Evolutionary conservation across 306 rosid genomes (phyloP).

Genomic region (Erythrophleum fordii): DNA sequence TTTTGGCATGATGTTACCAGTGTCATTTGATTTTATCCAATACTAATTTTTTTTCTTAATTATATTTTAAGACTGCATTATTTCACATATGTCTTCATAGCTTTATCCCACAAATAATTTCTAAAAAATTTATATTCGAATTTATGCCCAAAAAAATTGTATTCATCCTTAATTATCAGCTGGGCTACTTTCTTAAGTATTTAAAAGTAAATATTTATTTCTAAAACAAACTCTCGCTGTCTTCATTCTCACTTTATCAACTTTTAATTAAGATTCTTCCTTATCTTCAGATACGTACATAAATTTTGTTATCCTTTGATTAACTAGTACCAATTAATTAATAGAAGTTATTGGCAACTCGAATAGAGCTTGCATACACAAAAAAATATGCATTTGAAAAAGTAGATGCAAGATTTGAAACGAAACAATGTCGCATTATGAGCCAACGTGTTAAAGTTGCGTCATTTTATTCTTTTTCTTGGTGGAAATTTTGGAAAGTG

Average conservation of each 20-base stretch:
- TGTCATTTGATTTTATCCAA: background rate
- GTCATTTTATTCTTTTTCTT: constrained; percentile 11
- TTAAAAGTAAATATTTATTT: too few relatives aligned
- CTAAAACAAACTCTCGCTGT: too few relatives aligned
- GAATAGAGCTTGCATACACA: background rate
- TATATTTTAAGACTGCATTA: too few relatives aligned
- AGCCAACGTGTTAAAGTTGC: constrained; percentile 29
- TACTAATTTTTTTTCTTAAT: too few relatives aligned
- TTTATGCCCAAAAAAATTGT: too few relatives aligned
- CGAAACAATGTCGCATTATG: constrained; percentile 7
- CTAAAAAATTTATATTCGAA: too few relatives aligned
- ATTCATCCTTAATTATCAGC: too few relatives aligned
- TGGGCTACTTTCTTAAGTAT: too few relatives aligned
- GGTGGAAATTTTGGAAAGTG: constrained; percentile 20
- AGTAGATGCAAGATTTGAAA: constrained; percentile 11
- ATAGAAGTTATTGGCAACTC: background rate
- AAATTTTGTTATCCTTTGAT: background rate
- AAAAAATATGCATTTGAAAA: constrained; percentile 1
- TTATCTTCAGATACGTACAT: background rate
- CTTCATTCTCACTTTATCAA: too few relatives aligned
- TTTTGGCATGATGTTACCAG: background rate
- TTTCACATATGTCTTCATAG: too few relatives aligned
- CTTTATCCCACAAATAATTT: too few relatives aligned
- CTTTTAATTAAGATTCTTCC: too few relatives aligned
- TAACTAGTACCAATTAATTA: background rate